These are phyloP conservation scores for Zygoascus biomembranicola DNA, from an alignment of 805 yeast species.

Conservation along the genomic window DNA sequence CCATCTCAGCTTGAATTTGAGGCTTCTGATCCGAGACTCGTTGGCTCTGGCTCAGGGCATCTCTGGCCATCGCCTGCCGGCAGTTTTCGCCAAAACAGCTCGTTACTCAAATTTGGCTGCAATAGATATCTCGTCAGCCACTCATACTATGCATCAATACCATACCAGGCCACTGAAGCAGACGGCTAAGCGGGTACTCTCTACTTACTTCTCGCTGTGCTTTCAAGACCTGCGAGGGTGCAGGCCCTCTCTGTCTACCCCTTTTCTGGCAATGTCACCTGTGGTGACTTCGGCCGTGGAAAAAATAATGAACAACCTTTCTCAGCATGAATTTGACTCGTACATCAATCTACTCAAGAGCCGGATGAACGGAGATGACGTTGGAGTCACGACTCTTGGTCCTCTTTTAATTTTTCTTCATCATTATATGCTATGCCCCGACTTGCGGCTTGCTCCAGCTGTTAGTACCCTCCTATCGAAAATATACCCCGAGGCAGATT, in stretches of 20 bases:
- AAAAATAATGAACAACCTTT: constrained; percentile 2
- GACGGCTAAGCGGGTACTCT: not conserved
- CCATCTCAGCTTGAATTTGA: not conserved
- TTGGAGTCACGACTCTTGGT: not conserved
- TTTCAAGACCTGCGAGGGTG: not conserved
- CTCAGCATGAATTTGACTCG: constrained; percentile 2
- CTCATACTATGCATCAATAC: not conserved
- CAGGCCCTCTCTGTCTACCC: not conserved
- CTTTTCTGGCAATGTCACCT: not conserved
- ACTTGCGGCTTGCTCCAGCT: constrained; percentile 9
- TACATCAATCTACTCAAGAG: not conserved
- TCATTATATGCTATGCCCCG: constrained; percentile 11
- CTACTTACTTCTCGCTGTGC: not conserved
- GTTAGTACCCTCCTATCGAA: constrained; percentile 9
- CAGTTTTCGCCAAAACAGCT: not conserved
- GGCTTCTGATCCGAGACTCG: not conserved
- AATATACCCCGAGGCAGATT: constrained; percentile 14
- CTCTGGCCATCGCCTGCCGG: not conserved
- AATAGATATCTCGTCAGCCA: not conserved
- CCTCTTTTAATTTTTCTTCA: constrained; percentile 7
- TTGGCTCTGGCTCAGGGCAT: not conserved
- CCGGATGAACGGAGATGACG: not conserved
- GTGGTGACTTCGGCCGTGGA: not conserved
- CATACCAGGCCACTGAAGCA: not conserved
- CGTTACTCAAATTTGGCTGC: not conserved